Evolutionary conservation across 1,284 basidiomycete genomes (phyloP).

Genomic region (Meira nashicola): DNA sequence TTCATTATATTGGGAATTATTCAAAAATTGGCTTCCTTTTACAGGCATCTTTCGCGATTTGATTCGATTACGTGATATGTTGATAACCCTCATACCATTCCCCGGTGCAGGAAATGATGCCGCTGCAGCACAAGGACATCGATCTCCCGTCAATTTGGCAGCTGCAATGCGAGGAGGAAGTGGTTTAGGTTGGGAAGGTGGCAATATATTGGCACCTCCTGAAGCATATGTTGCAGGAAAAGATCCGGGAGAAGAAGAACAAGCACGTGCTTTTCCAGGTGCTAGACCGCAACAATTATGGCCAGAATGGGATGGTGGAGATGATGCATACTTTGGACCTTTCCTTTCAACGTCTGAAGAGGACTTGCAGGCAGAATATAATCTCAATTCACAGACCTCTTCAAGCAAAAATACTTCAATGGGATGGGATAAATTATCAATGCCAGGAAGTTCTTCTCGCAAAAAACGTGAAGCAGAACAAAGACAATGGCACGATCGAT

Average conservation of each 20-base stretch:
- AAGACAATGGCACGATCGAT: neutral
- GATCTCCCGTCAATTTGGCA: neutral
- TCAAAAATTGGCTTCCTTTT: conserved; percentile 17
- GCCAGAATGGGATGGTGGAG: conserved; percentile 41
- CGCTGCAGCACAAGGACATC: no score
- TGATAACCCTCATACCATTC: neutral
- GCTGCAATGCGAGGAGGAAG: conserved; percentile 2
- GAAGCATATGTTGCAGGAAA: neutral
- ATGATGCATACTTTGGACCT: conserved; percentile 35
- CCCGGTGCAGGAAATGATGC: neutral
- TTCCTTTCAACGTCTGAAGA: conserved; percentile 17
- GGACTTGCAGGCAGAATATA: neutral
- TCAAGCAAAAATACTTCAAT: neutral
- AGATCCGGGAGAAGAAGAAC: conserved; percentile 13
- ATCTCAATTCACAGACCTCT: neutral
- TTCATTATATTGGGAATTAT: conserved; percentile 3
- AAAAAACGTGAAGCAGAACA: neutral
- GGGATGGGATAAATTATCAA: neutral
- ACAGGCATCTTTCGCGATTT: conserved; percentile 9
- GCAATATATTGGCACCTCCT: neutral
- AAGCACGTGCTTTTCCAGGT: conserved; percentile 23
- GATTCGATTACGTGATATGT: neutral
- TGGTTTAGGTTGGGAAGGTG: conserved; percentile 9
- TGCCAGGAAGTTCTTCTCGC: neutral
- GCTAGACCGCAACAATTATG: conserved; percentile 27